Conservation (phyloP, 352 stramenopile genomes). For the Phytophthora tentaculata region DNA sequence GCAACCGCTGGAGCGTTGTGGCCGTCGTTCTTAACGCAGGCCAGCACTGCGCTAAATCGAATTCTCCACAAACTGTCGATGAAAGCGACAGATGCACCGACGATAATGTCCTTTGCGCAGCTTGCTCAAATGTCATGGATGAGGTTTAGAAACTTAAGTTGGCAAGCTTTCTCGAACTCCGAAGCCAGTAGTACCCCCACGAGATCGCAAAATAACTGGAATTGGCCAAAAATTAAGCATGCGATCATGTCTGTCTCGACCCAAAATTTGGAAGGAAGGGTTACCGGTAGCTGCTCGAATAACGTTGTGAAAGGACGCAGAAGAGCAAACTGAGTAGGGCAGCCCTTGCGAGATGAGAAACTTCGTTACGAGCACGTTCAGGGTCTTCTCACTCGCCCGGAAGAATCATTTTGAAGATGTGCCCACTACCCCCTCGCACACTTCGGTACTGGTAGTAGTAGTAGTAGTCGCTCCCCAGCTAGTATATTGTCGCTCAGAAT, state of each 20-base stretch:
- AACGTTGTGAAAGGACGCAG: neutral
- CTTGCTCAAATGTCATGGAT: conserved; percentile 14
- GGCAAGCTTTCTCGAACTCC: too few species aligned
- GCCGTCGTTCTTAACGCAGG: neutral
- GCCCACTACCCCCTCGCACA: neutral
- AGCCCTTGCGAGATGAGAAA: conserved; percentile 10
- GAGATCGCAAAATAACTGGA: conserved; percentile 12
- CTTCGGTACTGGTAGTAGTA: too few species aligned
- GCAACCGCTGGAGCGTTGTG: neutral
- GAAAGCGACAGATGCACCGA: conserved; percentile 4
- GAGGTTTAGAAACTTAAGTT: conserved; percentile 10
- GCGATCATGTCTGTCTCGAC: conserved; percentile 3
- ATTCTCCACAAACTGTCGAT: too few species aligned
- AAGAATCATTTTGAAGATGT: conserved; percentile 7
- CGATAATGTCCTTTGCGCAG: conserved; percentile 11
- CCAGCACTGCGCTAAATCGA: conserved; percentile 4
- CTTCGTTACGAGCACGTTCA: conserved; percentile 8
- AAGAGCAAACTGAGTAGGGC: neutral
- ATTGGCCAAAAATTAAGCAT: conserved; percentile 9
- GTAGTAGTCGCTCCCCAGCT: neutral
- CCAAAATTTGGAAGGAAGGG: neutral
- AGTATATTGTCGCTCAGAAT: neutral
- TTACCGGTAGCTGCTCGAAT: neutral
- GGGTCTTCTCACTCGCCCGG: conserved; percentile 3
- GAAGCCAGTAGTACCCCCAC: neutral